A percentile compares a stretch with the other conserved stretches of the same genome.
Evolutionary conservation across 192 early-diverging fungal genomes (phyloP).

Genomic region (Phycomyces blakesleeanus): DNA sequence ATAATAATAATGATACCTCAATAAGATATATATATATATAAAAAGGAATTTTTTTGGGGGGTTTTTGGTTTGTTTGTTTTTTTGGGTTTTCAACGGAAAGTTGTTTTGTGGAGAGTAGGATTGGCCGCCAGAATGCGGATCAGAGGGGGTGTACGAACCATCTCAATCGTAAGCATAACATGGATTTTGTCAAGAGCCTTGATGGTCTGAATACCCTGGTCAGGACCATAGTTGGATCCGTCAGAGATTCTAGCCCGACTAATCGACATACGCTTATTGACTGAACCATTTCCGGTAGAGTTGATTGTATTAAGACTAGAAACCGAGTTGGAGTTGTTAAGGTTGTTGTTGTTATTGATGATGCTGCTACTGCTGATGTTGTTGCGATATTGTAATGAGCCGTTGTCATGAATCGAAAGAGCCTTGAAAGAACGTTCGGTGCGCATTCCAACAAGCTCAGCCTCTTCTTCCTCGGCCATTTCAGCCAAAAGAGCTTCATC

Average conservation of each 20-base stretch:
- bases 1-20: no score
- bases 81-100: background rate
- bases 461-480: conserved; percentile 9
- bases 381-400: background rate
- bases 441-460: background rate
- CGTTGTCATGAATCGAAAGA: background rate
- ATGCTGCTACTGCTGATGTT: no score
- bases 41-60: no score
- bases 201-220: conserved; percentile 42
- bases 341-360: no score
- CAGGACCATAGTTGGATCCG: conserved; percentile 22
- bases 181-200: conserved; percentile 41
- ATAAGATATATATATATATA: no score
- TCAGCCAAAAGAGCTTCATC: conserved; percentile 33
- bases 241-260: conserved; percentile 17
- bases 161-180: conserved; percentile 48
- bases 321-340: no score
- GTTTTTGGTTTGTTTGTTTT: no score
- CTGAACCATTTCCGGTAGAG: background rate
- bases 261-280: conserved; percentile 18
- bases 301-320: background rate
- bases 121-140: conserved; percentile 54
- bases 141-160: conserved; percentile 48
- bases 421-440: background rate
- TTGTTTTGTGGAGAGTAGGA: conserved; percentile 19